Conservation (phyloP, 1,284 basidiomycete genomes). For the Rhizopogon parksii region DNA sequence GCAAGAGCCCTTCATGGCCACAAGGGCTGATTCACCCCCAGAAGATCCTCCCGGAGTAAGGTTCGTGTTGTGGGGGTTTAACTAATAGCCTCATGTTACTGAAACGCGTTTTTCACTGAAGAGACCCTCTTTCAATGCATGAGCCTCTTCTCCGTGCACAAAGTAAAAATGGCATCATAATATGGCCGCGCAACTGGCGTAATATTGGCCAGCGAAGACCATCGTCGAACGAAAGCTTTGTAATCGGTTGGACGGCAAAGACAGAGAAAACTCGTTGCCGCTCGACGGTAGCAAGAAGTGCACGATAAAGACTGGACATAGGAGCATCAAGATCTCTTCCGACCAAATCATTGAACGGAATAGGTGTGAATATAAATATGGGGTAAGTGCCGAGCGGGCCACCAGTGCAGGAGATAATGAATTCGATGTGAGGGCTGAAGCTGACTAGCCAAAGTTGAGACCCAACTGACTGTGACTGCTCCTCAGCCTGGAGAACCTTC, state of each 20-base stretch:
- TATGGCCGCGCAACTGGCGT: constrained; percentile 38
- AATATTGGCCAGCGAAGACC: constrained; percentile 40
- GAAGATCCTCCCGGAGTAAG: constrained; percentile 42
- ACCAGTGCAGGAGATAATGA: constrained; percentile 52
- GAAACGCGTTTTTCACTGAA: not conserved
- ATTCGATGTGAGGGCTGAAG: constrained; percentile 34
- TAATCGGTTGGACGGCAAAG: constrained; percentile 47
- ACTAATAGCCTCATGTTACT: constrained; percentile 3
- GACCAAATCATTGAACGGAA: constrained; percentile 27
- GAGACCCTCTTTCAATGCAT: not conserved
- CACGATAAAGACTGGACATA: constrained; percentile 28
- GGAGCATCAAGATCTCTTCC: constrained; percentile 30
- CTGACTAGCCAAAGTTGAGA: constrained; percentile 47
- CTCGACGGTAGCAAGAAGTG: constrained; percentile 26
- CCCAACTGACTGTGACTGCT: constrained; percentile 4
- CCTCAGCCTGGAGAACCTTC: constrained; percentile 17
- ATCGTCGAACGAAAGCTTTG: constrained; percentile 42
- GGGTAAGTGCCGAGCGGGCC: constrained; percentile 51
- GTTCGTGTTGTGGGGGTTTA: constrained; percentile 42
- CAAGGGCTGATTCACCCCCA: constrained; percentile 47
- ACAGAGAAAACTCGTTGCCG: constrained; percentile 54
- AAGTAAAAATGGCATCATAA: constrained; percentile 55
- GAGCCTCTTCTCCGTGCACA: constrained; percentile 43
- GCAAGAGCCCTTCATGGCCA: constrained; percentile 41
- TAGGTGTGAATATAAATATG: constrained; percentile 44